Base-by-base conservation (phyloP, 176 grass and related monocot genomes). In the Eleusine coracana region DNA sequence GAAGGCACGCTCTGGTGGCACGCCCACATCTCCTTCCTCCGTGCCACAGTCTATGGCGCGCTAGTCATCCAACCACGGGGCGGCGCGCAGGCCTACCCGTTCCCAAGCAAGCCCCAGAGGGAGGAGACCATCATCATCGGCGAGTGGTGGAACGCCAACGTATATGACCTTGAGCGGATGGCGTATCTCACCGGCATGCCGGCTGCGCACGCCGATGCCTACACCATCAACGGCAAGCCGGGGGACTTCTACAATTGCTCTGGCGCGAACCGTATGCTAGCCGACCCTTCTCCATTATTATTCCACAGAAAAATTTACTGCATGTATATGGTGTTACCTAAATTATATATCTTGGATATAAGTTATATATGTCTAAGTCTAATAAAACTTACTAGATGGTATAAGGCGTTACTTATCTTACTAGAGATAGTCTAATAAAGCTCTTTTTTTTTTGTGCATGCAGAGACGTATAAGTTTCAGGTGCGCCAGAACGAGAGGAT, bases 1-100 rank as follows among this genome's bases (percentile, higher is more conserved):
- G 88, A 90, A 51, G 88, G 93, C 73, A 96, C 93, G 23, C 76
- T 96, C 70, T 96, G 93, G 93, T 96, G 93, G 93, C 93, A 96
- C 84, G 90, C 91, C 0, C 93, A 96, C 82, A 23, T 75, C 54
- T 91, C 88, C 10, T 79, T 76, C 80, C 71, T 87, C n/a, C 93
- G 90, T 3, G 93, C 80, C 7, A 96, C 93, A 27, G 90, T 90
- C 25, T 63, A 95, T 27, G 93, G 93, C 4, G 58, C 11, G 29
- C 71, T 79, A 6, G 21, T 96, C 20, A 1, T 96, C 28, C 62
- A 67, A 14, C 90, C 93, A 14, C 54, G 79, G 12, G 2, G 10
- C 11, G 92, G 78, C 62, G 36, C 42, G 20, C 14, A 12, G 2
- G 82, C 23, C 41, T 95, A 88, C 75, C 93, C 93, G 13, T 95